phyloP scores from a whole-genome alignment of 495 filamentous ascomycete genomes.

The Trypethelium eluteriae region DNA sequence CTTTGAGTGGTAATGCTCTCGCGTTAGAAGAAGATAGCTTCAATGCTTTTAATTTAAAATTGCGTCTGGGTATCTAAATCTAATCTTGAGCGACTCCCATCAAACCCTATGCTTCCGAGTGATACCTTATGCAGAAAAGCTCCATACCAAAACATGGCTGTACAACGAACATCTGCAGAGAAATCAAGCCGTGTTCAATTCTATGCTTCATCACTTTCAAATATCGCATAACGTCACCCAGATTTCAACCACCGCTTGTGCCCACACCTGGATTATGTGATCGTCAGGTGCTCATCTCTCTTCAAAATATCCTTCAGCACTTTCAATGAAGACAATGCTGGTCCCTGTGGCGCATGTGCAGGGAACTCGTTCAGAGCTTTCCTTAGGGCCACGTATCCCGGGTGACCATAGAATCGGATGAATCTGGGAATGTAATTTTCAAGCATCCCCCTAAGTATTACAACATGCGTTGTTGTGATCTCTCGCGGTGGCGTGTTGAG shows the following conservation, averaged over 20 bases:
- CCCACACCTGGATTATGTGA: background rate
- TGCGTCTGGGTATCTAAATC: background rate
- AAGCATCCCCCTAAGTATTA: constrained; percentile 70
- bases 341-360: constrained; percentile 41
- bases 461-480: constrained; percentile 67
- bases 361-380: constrained; percentile 64
- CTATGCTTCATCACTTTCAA: background rate
- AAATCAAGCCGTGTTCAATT: background rate
- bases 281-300: constrained; percentile 49
- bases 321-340: constrained; percentile 51
- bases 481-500: constrained; percentile 59
- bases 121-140: background rate
- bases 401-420: constrained; percentile 65
- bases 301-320: constrained; percentile 53
- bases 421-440: constrained; percentile 63
- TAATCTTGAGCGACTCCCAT: background rate
- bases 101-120: background rate
- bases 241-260: background rate
- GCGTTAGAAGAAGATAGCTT: background rate
- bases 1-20: constrained; percentile 6
- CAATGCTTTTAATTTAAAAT: background rate
- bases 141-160: no score
- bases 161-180: background rate
- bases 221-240: background rate
- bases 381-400: constrained; percentile 56